phyloP scores from a whole-genome alignment of 2,329 filamentous ascomycete genomes.

The Metarhizium album region DNA sequence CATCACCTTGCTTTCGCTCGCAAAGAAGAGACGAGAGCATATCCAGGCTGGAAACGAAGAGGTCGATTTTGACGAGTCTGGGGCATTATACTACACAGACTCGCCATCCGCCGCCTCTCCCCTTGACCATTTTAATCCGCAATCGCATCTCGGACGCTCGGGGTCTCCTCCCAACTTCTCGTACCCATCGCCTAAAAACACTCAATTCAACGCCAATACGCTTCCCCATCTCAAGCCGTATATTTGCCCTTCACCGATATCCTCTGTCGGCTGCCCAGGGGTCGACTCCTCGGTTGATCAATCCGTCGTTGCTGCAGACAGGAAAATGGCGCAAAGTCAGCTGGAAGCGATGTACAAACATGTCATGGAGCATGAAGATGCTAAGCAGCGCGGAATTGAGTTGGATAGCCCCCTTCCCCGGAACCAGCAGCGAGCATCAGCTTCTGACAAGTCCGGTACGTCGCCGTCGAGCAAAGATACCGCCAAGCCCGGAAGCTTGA shows the following conservation, averaged over 20 bases:
- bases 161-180: constrained; percentile 37
- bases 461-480: constrained; percentile 29
- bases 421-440: constrained; percentile 16
- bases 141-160: neutral
- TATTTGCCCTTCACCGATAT: constrained; percentile 34
- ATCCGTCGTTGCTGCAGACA: constrained; percentile 62
- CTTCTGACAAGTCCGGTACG: constrained; percentile 16
- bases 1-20: constrained; percentile 49
- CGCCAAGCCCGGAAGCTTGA: constrained; percentile 39
- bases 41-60: constrained; percentile 41
- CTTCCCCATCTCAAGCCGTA: constrained; percentile 24
- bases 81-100: constrained; percentile 13
- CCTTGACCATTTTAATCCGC: neutral
- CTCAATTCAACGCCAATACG: constrained; percentile 16
- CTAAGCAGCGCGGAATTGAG: constrained; percentile 45
- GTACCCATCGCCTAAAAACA: constrained; percentile 33
- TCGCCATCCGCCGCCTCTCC: constrained; percentile 9
- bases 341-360: constrained; percentile 86
- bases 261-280: constrained; percentile 39
- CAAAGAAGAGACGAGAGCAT: constrained; percentile 42
- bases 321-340: constrained; percentile 64
- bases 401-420: constrained; percentile 31
- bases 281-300: constrained; percentile 67
- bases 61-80: constrained; percentile 29
- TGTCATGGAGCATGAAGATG: constrained; percentile 80